phyloP scores from a whole-genome alignment of 176 grass and related monocot species.

The Eleusine coracana region DNA sequence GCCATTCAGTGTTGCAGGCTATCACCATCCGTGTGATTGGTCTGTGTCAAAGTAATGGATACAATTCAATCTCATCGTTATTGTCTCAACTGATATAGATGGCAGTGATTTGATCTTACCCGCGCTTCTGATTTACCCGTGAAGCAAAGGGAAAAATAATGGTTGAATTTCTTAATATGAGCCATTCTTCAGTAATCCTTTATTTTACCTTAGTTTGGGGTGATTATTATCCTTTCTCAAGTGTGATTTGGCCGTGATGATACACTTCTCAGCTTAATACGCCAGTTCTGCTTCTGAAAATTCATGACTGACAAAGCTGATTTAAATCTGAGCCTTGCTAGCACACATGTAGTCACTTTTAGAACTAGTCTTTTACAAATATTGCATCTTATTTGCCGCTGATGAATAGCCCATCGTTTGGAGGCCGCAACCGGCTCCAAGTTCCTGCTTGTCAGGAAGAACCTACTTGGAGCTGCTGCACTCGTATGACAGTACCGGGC shows the following conservation, averaged over 20 bases:
- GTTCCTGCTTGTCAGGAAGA: conserved; percentile 55
- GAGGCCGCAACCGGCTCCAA: conserved; percentile 38
- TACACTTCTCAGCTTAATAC: conserved; percentile 47
- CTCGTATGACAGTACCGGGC: conserved; percentile 26
- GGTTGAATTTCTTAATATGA: conserved; percentile 87
- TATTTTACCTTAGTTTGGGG: not conserved
- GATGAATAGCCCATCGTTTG: conserved; percentile 29
- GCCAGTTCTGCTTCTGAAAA: conserved; percentile 87
- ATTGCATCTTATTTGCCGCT: not conserved
- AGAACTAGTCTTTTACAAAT: rapidly evolving
- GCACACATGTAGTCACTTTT: not conserved
- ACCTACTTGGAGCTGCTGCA: conserved; percentile 55
- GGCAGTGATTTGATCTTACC: conserved; percentile 61
- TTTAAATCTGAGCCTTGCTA: conserved; percentile 45
- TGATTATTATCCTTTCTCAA: rapidly evolving
- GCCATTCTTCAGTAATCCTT: not conserved
- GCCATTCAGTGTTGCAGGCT: conserved; percentile 80
- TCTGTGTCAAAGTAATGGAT: conserved; percentile 71
- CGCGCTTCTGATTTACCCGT: conserved; percentile 60
- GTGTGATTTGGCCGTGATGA: conserved; percentile 45
- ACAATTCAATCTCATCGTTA: conserved; percentile 26
- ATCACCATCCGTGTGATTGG: conserved; percentile 37
- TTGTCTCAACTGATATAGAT: not conserved
- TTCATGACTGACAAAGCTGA: conserved; percentile 68
- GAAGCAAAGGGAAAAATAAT: conserved; percentile 59